Evolutionary conservation across 805 yeast species (phyloP).

Genomic region (Scheffersomyces spartinae): DNA sequence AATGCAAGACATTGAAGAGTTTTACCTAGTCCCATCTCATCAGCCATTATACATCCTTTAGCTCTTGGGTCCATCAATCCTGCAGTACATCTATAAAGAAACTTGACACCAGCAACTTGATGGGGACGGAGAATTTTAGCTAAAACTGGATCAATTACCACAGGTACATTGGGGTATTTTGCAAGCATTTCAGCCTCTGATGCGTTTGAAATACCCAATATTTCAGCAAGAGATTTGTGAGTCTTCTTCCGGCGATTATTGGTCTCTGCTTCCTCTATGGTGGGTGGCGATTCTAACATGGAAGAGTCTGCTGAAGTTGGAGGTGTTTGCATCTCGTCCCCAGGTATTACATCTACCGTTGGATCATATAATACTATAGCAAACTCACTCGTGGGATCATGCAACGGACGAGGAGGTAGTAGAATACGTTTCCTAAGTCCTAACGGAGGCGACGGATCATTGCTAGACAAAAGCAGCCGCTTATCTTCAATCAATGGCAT

Average conservation of each 20-base stretch:
- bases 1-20: slow-evolving; percentile 82
- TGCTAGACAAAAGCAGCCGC: slow-evolving; percentile 14
- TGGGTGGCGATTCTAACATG: slow-evolving; percentile 1
- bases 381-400: slow-evolving; percentile 87
- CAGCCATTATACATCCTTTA: slow-evolving; percentile 96
- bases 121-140: slow-evolving; percentile 86
- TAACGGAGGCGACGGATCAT: slow-evolving; percentile 59
- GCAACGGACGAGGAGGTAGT: slow-evolving; percentile 82
- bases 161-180: slow-evolving; percentile 79
- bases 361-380: slow-evolving; percentile 96
- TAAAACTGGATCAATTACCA: slow-evolving; percentile 84
- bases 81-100: slow-evolving; percentile 80
- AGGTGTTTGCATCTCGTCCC: slow-evolving; percentile 5
- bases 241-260: slow-evolving; percentile 29
- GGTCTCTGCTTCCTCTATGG: slow-evolving; percentile 7
- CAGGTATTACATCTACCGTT: slow-evolving; percentile 55
- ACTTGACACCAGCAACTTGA: slow-evolving; percentile 91
- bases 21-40: slow-evolving; percentile 92
- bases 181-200: slow-evolving; percentile 37
- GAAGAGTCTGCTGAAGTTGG: slow-evolving; percentile 7
- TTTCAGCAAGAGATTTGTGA: slow-evolving; percentile 65
- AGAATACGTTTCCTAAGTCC: slow-evolving; percentile 67
- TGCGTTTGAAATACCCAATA: slow-evolving; percentile 56
- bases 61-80: slow-evolving; percentile 79
- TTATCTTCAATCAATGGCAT: slow-evolving; percentile 45